phyloP scores from a whole-genome alignment of 495 filamentous ascomycete genomes.

The Zalerion maritima region DNA sequence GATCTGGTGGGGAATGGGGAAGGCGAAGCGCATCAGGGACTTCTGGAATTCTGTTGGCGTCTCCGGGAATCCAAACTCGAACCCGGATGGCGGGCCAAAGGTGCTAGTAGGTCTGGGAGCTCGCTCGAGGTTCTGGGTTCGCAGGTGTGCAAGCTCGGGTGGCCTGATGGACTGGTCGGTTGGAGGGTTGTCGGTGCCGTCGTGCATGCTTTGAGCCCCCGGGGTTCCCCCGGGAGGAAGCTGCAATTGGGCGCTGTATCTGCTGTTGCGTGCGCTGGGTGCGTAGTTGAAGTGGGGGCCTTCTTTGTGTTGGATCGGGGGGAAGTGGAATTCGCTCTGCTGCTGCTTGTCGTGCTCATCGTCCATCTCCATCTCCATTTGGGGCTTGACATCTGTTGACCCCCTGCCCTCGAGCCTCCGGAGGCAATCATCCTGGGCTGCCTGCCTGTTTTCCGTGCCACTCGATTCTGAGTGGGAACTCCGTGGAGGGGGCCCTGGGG shows the following conservation, averaged over 20 bases:
- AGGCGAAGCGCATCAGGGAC: slow-evolving; percentile 75
- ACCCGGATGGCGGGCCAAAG: slow-evolving; percentile 34
- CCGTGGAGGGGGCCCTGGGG: slow-evolving; percentile 28
- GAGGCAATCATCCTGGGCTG: slow-evolving; percentile 26
- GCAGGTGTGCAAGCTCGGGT: slow-evolving; percentile 37
- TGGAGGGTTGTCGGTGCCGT: slow-evolving; percentile 1
- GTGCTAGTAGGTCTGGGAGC: slow-evolving; percentile 24
- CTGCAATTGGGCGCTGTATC: slow-evolving; percentile 13
- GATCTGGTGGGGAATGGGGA: slow-evolving; percentile 48
- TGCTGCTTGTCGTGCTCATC: slow-evolving; percentile 7
- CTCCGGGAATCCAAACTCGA: slow-evolving; percentile 63
- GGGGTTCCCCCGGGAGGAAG: slow-evolving; percentile 10
- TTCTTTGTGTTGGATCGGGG: slow-evolving; percentile 26
- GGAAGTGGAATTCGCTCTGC: slow-evolving; percentile 37
- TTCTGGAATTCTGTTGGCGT: slow-evolving; percentile 69
- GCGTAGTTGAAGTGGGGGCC: slow-evolving; percentile 39
- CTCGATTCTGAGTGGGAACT: too few species aligned
- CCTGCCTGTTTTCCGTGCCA: slow-evolving; percentile 17
- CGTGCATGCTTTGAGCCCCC: slow-evolving; percentile 5
- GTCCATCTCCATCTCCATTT: not conserved
- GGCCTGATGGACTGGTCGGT: slow-evolving; percentile 18
- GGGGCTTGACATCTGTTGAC: slow-evolving; percentile 12
- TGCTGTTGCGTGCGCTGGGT: slow-evolving; percentile 26
- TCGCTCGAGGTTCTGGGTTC: slow-evolving; percentile 25
- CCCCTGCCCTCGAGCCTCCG: slow-evolving; percentile 27